These are phyloP conservation scores for Xerocomellus amylosporus DNA, from an alignment of 768 basidiomycete genomes.

Conservation along the genomic window DNA sequence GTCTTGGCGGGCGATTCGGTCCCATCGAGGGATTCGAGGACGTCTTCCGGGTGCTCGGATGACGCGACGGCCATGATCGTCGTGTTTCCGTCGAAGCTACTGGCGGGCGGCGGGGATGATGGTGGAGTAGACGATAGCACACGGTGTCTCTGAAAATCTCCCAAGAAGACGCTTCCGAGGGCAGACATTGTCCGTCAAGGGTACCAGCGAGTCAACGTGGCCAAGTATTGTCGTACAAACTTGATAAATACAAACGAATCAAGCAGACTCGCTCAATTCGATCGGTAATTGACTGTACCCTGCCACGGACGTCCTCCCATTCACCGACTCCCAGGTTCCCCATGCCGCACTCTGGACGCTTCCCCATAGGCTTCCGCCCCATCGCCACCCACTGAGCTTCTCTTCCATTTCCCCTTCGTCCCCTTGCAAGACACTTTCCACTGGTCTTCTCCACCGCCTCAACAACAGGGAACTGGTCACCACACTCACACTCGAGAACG, in stretches of 20 bases:
- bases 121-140: slow-evolving; percentile 57
- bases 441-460: slow-evolving; percentile 78
- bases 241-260: neutral
- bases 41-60: slow-evolving; percentile 15
- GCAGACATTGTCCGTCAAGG: slow-evolving; percentile 36
- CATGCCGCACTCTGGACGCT: slow-evolving; percentile 42
- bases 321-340: slow-evolving; percentile 49
- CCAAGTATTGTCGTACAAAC: neutral
- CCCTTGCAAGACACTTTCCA: slow-evolving; percentile 66
- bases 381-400: slow-evolving; percentile 27
- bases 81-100: slow-evolving; percentile 4
- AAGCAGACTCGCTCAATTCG: slow-evolving; percentile 50
- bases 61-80: slow-evolving; percentile 15
- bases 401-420: slow-evolving; percentile 33
- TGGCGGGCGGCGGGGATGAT: slow-evolving; percentile 39
- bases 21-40: slow-evolving; percentile 22
- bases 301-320: slow-evolving; percentile 37
- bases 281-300: slow-evolving; percentile 74
- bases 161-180: slow-evolving; percentile 79
- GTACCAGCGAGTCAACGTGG: too few relatives aligned
- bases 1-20: slow-evolving; percentile 20
- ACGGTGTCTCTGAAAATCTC: slow-evolving; percentile 68
- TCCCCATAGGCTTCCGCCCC: slow-evolving; percentile 27
- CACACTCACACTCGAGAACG: slow-evolving; percentile 94
- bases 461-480: slow-evolving; percentile 87